A percentile compares a stretch with the other conserved stretches of the same genome.
Evolutionary conservation across 176 grass and related monocot genomes (phyloP).

Genomic region (Zoysia pacifica): DNA sequence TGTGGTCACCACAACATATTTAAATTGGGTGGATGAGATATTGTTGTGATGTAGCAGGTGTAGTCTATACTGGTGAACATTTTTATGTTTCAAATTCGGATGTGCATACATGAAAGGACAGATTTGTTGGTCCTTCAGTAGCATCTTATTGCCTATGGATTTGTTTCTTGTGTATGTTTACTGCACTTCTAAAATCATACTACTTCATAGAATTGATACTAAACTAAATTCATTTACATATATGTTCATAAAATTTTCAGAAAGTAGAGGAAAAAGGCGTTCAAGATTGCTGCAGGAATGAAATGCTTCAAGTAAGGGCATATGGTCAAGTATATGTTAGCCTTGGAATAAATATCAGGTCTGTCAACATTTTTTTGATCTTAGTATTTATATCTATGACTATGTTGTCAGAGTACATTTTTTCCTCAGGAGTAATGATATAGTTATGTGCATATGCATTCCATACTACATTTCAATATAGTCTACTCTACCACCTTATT

Average conservation of each 20-base stretch:
- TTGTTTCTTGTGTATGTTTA: constrained; percentile 24
- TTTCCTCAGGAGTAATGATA: not conserved
- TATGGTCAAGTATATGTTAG: constrained; percentile 85
- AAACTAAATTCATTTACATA: not conserved
- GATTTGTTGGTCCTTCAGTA: not conserved
- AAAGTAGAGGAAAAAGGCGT: constrained; percentile 37
- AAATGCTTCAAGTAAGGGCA: constrained; percentile 92
- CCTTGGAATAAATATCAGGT: constrained; percentile 98
- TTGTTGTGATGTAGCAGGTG: not conserved
- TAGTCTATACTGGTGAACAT: not conserved
- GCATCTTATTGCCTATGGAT: not conserved
- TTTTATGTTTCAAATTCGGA: not conserved
- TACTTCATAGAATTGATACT: constrained; percentile 1
- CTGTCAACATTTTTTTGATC: constrained; percentile 19
- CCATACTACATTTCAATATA: not conserved
- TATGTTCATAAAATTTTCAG: constrained; percentile 49
- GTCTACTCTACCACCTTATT: constrained; percentile 6
- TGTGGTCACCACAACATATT: not conserved
- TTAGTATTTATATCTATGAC: constrained; percentile 1
- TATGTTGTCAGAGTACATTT: not conserved
- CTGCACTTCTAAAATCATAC: not conserved
- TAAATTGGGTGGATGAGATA: not conserved
- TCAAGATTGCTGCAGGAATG: constrained; percentile 71
- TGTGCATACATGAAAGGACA: not conserved
- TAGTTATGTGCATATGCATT: constrained; percentile 21